These are phyloP conservation scores for Paraphaeosphaeria minitans DNA, from an alignment of 2,329 filamentous ascomycete genomes.

Conservation along the genomic window DNA sequence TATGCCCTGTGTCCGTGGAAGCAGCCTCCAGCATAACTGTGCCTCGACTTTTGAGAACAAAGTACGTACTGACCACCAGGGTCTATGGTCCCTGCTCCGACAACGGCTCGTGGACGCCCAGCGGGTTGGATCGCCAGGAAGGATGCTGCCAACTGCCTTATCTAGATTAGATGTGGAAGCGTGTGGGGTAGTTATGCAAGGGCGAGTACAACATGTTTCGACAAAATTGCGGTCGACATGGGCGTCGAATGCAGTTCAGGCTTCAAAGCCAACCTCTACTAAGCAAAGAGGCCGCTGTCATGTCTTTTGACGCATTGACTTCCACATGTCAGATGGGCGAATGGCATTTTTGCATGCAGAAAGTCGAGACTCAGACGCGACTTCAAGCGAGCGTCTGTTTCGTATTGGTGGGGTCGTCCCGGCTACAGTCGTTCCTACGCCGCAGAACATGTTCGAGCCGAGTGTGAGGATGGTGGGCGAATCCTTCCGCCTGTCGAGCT, in stretches of 20 bases:
- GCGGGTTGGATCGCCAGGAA: conserved; percentile 24
- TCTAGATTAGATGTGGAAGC: conserved; percentile 22
- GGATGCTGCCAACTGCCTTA: conserved; percentile 34
- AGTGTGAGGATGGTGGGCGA: conserved; percentile 20
- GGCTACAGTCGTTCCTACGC: conserved; percentile 13
- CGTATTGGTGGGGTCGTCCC: conserved; percentile 20
- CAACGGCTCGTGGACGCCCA: conserved; percentile 32
- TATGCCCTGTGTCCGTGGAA: conserved; percentile 25
- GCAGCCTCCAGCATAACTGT: conserved; percentile 25
- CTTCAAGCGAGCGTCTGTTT: conserved; percentile 17
- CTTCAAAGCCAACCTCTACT: conserved; percentile 7
- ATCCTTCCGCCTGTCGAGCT: conserved; percentile 1
- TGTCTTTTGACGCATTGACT: not conserved
- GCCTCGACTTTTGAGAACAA: not conserved
- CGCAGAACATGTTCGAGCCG: conserved; percentile 21
- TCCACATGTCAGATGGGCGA: conserved; percentile 15
- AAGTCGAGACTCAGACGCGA: conserved; percentile 4
- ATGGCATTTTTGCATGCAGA: conserved; percentile 7
- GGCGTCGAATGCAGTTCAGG: conserved; percentile 1
- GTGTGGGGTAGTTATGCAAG: conserved; percentile 21
- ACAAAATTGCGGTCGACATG: conserved; percentile 2
- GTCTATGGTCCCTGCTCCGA: conserved; percentile 14
- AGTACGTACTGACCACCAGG: conserved; percentile 13
- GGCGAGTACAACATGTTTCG: conserved; percentile 10
- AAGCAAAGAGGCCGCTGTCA: conserved; percentile 20